Percentiles rank a stretch among this genome's conserved stretches.
These are phyloP conservation scores for Auricularia heimuer DNA, from an alignment of 768 basidiomycete species.

Conservation along the genomic window DNA sequence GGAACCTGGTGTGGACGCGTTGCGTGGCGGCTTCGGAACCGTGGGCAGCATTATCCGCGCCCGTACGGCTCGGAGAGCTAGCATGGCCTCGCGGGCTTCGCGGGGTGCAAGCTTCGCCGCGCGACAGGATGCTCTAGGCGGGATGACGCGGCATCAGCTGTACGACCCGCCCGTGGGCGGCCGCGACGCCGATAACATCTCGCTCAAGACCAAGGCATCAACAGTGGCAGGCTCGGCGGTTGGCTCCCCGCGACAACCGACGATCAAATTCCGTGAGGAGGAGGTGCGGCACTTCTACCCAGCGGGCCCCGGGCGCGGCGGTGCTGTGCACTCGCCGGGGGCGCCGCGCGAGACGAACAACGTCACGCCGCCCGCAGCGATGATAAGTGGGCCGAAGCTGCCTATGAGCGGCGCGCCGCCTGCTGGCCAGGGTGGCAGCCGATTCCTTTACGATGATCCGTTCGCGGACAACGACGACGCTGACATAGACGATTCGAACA, in stretches of 20 bases:
- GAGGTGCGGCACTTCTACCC: constrained; percentile 71
- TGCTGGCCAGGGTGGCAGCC: neutral
- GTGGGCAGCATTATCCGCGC: constrained; percentile 76
- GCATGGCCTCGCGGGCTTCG: constrained; percentile 5
- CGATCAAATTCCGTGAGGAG: constrained; percentile 69
- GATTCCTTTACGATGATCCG: constrained; percentile 2
- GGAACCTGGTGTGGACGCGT: constrained; percentile 87
- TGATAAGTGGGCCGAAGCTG: neutral
- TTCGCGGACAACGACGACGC: neutral
- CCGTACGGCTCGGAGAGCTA: constrained; percentile 18
- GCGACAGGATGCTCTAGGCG: constrained; percentile 23
- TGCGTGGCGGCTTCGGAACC: constrained; percentile 85
- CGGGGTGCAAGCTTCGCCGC: constrained; percentile 14
- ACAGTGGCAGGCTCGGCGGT: constrained; percentile 18
- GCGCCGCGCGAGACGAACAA: neutral
- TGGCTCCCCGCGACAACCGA: constrained; percentile 28
- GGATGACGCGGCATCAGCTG: constrained; percentile 70
- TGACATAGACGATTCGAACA: neutral
- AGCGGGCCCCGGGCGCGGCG: constrained; percentile 38
- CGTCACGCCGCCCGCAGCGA: neutral
- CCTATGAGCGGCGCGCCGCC: neutral
- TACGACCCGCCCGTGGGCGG: constrained; percentile 79
- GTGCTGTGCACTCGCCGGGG: constrained; percentile 15
- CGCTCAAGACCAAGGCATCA: constrained; percentile 21
- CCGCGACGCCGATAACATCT: constrained; percentile 32